These are phyloP conservation scores for Candida sanyiensis DNA, from an alignment of 805 yeast species.

Conservation along the genomic window DNA sequence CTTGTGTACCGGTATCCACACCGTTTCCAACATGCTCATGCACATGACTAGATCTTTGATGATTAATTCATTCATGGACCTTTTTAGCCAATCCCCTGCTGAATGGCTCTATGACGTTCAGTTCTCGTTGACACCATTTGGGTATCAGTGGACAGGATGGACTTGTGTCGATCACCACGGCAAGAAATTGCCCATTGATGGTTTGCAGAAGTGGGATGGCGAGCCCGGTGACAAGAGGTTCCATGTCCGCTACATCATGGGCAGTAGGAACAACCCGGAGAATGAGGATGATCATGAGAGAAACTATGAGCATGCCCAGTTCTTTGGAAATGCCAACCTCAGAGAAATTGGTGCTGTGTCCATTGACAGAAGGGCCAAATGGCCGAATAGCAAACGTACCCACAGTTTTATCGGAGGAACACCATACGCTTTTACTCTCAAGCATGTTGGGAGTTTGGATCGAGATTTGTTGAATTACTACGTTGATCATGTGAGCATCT, in stretches of 20 bases:
- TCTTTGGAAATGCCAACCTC: constrained; percentile 6
- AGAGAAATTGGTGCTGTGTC: constrained; percentile 9
- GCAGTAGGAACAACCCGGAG: constrained; percentile 1
- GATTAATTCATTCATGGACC: constrained; percentile 7
- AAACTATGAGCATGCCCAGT: constrained; percentile 7
- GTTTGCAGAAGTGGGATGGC: neutral
- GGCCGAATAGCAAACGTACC: neutral
- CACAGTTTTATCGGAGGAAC: neutral
- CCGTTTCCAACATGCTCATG: neutral
- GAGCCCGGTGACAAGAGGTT: too few relatives aligned
- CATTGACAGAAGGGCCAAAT: constrained; percentile 4
- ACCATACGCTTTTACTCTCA: constrained; percentile 5
- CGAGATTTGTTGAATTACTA: constrained; percentile 5
- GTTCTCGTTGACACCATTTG: neutral
- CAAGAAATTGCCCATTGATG: constrained; percentile 2
- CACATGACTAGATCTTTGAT: constrained; percentile 7
- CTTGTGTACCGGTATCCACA: constrained; percentile 1
- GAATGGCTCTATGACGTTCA: constrained; percentile 1
- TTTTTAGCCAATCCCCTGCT: neutral
- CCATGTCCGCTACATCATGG: constrained; percentile 4
- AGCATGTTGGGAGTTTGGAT: constrained; percentile 9
- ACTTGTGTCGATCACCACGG: constrained; percentile 1
- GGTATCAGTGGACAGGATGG: neutral
- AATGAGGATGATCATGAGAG: neutral
- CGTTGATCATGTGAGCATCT: neutral